Evolutionary conservation across 2,329 filamentous ascomycete species (phyloP).

Genomic region (Botryotinia narcissicola): DNA sequence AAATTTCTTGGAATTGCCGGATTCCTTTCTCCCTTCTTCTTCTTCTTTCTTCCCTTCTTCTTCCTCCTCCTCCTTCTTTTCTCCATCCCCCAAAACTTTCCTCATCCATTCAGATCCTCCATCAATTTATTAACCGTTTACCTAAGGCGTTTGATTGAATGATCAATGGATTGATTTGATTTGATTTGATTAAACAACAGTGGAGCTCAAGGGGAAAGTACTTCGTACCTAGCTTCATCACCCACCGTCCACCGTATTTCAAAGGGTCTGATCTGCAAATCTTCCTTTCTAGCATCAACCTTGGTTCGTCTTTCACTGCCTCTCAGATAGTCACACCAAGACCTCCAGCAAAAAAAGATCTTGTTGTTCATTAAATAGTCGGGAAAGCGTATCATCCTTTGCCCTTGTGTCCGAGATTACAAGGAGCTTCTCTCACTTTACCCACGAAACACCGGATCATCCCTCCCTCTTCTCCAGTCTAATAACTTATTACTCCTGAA

Average conservation of each 20-base stretch:
- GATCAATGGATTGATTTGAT: conserved; percentile 10
- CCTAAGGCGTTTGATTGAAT: conserved; percentile 3
- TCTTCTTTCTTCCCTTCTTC: neutral
- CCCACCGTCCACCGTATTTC: conserved; percentile 14
- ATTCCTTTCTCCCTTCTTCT: neutral
- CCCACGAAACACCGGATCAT: conserved; percentile 4
- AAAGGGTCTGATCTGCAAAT: conserved; percentile 19
- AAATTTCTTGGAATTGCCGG: neutral
- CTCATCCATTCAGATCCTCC: neutral
- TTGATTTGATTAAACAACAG: conserved; percentile 9
- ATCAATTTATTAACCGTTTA: neutral
- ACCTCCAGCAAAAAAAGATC: neutral
- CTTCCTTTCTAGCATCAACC: conserved; percentile 18
- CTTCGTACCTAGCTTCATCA: conserved; percentile 6
- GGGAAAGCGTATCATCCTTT: neutral
- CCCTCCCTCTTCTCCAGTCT: neutral
- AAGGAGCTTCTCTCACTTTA: neutral
- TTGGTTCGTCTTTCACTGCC: neutral
- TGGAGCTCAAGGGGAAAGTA: conserved; percentile 9
- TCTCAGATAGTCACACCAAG: conserved; percentile 4
- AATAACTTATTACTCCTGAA: conserved; percentile 12
- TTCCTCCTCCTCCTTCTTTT: neutral
- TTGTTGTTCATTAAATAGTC: neutral
- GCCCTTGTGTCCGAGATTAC: neutral
- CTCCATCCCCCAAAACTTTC: neutral